These are phyloP conservation scores for Boletus speciosus DNA, from an alignment of 768 basidiomycete species.

Conservation along the genomic window DNA sequence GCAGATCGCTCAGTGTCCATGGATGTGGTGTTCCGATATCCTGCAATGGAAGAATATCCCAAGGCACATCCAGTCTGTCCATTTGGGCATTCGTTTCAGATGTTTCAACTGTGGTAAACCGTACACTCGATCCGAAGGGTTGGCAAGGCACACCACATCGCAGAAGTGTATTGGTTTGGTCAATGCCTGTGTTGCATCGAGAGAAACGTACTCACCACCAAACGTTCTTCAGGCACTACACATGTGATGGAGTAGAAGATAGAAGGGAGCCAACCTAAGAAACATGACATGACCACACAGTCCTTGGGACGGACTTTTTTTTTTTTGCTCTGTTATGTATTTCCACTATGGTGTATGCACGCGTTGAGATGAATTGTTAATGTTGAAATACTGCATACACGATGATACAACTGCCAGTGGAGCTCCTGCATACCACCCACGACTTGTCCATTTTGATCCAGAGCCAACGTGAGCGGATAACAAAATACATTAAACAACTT, in stretches of 20 bases:
- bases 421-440: not conserved
- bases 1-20: slow-evolving; percentile 11
- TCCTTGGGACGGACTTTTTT: not conserved
- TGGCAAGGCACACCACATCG: slow-evolving; percentile 2
- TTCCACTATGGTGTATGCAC: not conserved
- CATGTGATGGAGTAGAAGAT: no score
- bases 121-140: slow-evolving; percentile 3
- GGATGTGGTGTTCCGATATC: slow-evolving; percentile 5
- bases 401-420: not conserved
- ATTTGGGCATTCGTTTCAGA: slow-evolving; percentile 9
- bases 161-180: slow-evolving; percentile 6
- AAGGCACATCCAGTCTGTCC: slow-evolving; percentile 15
- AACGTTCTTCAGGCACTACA: no score
- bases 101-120: slow-evolving; percentile 5
- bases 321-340: not conserved
- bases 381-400: no score
- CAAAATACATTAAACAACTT: no score
- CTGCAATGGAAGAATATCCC: slow-evolving; percentile 15
- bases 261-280: no score
- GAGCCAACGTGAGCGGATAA: not conserved
- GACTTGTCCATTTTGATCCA: not conserved
- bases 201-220: not conserved
- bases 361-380: not conserved
- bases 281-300: not conserved
- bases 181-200: not conserved